phyloP scores from a whole-genome alignment of 2,329 filamentous ascomycete genomes.

The Microsporum canis region DNA sequence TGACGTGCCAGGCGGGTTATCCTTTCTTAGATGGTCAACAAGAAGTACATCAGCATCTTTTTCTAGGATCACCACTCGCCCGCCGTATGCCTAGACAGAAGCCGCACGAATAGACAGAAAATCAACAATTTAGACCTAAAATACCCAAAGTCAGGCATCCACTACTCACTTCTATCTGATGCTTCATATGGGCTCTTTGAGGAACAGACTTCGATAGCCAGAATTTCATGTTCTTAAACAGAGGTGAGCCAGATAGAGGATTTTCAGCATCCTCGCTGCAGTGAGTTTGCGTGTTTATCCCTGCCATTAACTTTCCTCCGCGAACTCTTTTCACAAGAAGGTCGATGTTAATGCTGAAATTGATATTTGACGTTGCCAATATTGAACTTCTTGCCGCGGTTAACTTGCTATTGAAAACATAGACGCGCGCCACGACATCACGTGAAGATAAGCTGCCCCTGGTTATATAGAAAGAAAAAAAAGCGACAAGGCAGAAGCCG shows the following conservation, averaged over 20 bases:
- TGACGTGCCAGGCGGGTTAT: conserved; percentile 40
- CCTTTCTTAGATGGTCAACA: conserved; percentile 45
- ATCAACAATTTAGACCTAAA: background rate
- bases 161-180: conserved; percentile 35
- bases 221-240: conserved; percentile 48
- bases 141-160: background rate
- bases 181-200: conserved; percentile 36
- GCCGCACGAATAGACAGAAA: background rate
- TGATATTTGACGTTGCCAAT: no score
- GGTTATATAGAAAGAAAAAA: background rate
- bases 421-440: background rate
- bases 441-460: background rate
- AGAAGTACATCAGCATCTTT: conserved; percentile 47
- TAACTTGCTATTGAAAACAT: no score
- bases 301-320: background rate
- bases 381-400: no score
- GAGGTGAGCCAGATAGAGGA: background rate
- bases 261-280: background rate
- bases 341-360: background rate
- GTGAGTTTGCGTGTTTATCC: background rate
- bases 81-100: conserved; percentile 40
- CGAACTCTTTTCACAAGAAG: background rate
- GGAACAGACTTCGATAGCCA: conserved; percentile 48
- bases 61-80: conserved; percentile 42
- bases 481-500: background rate